Conservation (phyloP, 495 filamentous ascomycete species). For the Mytilinidion resinicola region DNA sequence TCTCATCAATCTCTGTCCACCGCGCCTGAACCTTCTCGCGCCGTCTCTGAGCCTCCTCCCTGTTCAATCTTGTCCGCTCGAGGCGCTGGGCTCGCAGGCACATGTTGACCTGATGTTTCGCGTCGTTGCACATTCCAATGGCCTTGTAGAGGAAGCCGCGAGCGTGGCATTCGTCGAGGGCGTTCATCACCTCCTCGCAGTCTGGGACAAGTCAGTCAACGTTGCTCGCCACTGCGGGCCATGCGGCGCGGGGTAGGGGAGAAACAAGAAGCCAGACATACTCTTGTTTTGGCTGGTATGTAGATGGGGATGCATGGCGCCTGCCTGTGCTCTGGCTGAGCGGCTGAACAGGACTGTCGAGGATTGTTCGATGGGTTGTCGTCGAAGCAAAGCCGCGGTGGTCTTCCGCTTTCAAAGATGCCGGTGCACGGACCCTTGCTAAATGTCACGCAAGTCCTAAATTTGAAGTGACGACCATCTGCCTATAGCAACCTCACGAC, state of each 20-base stretch:
- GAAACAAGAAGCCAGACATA: conserved; percentile 39
- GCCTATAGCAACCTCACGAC: neutral
- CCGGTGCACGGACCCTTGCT: neutral
- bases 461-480: neutral
- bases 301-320: conserved; percentile 90
- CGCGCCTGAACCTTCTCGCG: conserved; percentile 59
- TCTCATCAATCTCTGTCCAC: conserved; percentile 80
- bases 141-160: conserved; percentile 84
- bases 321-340: neutral
- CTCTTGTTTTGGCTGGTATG: conserved; percentile 86
- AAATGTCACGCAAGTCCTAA: conserved; percentile 12
- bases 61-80: conserved; percentile 69
- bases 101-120: conserved; percentile 71
- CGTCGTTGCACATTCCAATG: conserved; percentile 80
- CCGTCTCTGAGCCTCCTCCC: conserved; percentile 63
- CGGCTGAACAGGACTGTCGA: too few relatives aligned
- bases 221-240: neutral
- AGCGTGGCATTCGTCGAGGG: conserved; percentile 93
- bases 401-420: neutral
- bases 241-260: neutral
- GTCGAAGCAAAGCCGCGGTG: neutral
- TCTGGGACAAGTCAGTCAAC: conserved; percentile 44
- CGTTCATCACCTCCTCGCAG: conserved; percentile 87
- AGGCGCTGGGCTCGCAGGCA: conserved; percentile 75
- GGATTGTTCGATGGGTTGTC: neutral